Base-by-base conservation (phyloP, 164 flowering plant genomes). In the Cinnamomum chago region DNA sequence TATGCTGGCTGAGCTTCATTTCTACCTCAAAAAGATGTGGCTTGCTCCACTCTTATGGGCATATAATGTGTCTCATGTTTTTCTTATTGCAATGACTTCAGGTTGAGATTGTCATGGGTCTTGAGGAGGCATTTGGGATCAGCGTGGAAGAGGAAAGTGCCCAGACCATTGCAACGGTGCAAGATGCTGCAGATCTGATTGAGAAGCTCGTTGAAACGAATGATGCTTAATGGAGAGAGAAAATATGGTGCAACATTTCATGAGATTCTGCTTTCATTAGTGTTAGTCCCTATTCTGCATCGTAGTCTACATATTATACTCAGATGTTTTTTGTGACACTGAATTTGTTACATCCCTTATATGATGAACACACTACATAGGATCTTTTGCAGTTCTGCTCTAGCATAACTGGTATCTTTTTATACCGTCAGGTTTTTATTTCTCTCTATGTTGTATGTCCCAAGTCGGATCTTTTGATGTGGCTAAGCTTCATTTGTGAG, bases 101-200 rank as follows among this genome's bases (percentile, higher is more conserved):
- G 97, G 97, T 94, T 76, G 97, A 94, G 84, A 92, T 94, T 78
- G 98, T 94, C 71, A 94, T 92, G 98, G 92, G 90, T 67, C 88
- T 93, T 2, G 98, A 92, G 76, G 98, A 93, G 84, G 93, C 81
- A 67, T 94, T 94, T 68, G 92, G 89, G 10, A 90, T 94, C 82
- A 83, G 78, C 14, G 93, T 94, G 30, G 97, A 89, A 76, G 98
- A 94, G 81, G 98, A 94, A 14, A 92, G 84, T 69, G 94, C 96
- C 20, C 97, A 91, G 83, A 80, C 70, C 72, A 94, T 94, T 58
- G 76, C 87, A 14, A 91, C 94, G 0, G 91, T 94, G 60, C 92
- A 90, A 73, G 96, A 94, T 33, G 98, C 98, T 0, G 98, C 98
- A 0, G 93, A 94, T 72, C 76, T 92, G 76, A 93, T 92, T 58